A percentile compares a stretch with the other conserved stretches of the same genome.
These are phyloP conservation scores for Pythium coloratum DNA, from an alignment of 352 stramenopile species.

Conservation along the genomic window DNA sequence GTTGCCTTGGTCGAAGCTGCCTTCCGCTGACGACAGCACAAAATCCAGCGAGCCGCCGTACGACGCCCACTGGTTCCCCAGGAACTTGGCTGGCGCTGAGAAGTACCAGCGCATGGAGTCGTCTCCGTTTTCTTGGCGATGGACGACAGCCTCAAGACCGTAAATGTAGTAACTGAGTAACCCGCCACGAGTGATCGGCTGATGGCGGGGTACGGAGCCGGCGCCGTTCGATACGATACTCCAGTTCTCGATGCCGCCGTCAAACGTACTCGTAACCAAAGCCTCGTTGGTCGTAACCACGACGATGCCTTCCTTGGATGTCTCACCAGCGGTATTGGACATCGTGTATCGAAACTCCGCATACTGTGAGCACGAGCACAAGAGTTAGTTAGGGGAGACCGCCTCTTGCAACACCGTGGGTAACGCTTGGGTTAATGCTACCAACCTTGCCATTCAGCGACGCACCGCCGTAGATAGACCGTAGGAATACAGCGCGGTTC, in stretches of 20 bases:
- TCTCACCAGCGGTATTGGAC: conserved; percentile 55
- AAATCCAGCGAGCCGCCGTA: conserved; percentile 92
- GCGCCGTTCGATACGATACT: conserved; percentile 67
- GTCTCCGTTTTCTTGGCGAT: conserved; percentile 61
- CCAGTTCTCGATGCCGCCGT: conserved; percentile 79
- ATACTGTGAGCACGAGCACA: conserved; percentile 41
- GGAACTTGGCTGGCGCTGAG: conserved; percentile 75
- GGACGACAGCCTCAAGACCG: conserved; percentile 66
- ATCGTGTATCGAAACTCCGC: conserved; percentile 88
- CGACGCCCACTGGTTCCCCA: conserved; percentile 84
- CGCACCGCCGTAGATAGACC: conserved; percentile 58
- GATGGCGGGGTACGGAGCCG: conserved; percentile 34
- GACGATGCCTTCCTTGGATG: conserved; percentile 70
- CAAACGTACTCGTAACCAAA: conserved; percentile 86
- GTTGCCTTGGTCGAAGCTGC: conserved; percentile 80
- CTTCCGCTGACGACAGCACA: conserved; percentile 87
- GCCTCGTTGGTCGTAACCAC: conserved; percentile 66
- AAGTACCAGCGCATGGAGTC: conserved; percentile 90
- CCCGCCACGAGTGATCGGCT: conserved; percentile 64
- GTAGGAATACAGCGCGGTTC: conserved; percentile 84
- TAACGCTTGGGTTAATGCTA: neutral
- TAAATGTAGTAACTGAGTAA: conserved; percentile 91
- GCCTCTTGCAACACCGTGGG: neutral
- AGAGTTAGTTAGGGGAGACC: conserved; percentile 3
- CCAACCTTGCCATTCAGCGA: conserved; percentile 61